Evolutionary conservation across 129 eudicot species (phyloP), one percentile per base, ranked within the genome.

Genomic region (Centaurea solstitialis): DNA sequence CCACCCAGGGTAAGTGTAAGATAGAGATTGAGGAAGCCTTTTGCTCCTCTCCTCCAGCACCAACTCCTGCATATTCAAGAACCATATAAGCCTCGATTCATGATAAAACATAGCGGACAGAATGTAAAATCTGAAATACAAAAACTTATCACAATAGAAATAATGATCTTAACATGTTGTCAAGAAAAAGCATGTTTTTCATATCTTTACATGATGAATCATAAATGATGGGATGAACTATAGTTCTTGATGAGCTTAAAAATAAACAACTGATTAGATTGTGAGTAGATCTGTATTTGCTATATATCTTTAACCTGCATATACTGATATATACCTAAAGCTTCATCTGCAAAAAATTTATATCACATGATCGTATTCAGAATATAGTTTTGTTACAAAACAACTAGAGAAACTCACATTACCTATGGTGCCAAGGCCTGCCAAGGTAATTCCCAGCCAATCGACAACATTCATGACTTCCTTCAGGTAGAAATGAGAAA

Each of bases 11-110:
- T 72, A 93, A 65, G 33, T 88, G 97, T 66, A 85, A 84, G 78
- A 91, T 70, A 24, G 99, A 91, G 77, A 96, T 91, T 40, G 95
- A 80, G 50, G 93, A 88, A 72, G 95, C 82, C 69, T 82, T 83
- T 85, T 96, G 99, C 79, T 96, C 99, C 89, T 96, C 99, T 73
- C 99, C 99, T 82, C 99, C 99, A 76, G 98, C 99, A 73, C 99
- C 99, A 79, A 95, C 97, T 82, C 98, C 99, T 95, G 87, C 74
- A 87, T 37, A 77, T 85, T 18, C 66, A 73, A 57, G 22, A 47
- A 64, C 9, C 61, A 73, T 71, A 15, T 67, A 45, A 11, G 61
- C 35, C 68, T 22, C 23, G n/a, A 28, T 50, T 70, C 23, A 83
- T 4, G 67, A 59, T 7, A 59, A 50, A 6, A 57, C 22, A 57